Evolutionary conservation across 2,329 filamentous ascomycete species (phyloP).

Genomic region (Colletotrichum sp.): DNA sequence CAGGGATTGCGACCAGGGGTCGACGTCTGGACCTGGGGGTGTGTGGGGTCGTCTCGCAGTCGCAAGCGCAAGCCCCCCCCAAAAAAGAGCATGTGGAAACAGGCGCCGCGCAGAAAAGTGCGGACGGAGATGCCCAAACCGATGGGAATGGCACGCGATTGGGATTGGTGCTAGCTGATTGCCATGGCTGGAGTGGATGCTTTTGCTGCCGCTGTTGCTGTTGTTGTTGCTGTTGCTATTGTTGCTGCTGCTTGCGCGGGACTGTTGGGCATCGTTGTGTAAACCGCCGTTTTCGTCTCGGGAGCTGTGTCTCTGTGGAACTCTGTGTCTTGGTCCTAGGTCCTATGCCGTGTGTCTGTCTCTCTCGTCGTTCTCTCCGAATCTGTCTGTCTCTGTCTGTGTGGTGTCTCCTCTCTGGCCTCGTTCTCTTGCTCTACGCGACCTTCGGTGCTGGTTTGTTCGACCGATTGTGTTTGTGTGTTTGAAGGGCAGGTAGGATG

Average conservation of each 20-base stretch:
- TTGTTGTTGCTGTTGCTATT: background rate
- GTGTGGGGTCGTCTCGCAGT: conserved; percentile 16
- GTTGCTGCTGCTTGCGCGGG: background rate
- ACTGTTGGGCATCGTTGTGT: background rate
- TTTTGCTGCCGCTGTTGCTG: background rate
- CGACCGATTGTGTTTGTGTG: background rate
- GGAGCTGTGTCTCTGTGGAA: background rate
- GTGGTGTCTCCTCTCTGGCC: background rate
- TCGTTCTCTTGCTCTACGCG: background rate
- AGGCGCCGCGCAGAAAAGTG: background rate
- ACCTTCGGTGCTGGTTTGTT: background rate
- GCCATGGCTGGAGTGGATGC: background rate
- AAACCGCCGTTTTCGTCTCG: conserved; percentile 12
- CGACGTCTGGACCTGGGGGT: conserved; percentile 11
- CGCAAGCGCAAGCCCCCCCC: conserved; percentile 1
- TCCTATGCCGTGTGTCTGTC: background rate
- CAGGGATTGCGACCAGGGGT: conserved; percentile 16
- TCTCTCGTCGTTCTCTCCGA: background rate
- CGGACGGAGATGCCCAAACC: background rate
- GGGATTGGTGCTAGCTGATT: background rate
- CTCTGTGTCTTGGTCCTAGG: background rate
- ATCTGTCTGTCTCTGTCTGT: background rate
- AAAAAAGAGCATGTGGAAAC: conserved; percentile 11
- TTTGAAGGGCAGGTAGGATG: background rate
- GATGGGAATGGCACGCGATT: background rate